Evolutionary conservation across 2,329 filamentous ascomycete species (phyloP).

Genomic region (Stachybotrys echinatus): DNA sequence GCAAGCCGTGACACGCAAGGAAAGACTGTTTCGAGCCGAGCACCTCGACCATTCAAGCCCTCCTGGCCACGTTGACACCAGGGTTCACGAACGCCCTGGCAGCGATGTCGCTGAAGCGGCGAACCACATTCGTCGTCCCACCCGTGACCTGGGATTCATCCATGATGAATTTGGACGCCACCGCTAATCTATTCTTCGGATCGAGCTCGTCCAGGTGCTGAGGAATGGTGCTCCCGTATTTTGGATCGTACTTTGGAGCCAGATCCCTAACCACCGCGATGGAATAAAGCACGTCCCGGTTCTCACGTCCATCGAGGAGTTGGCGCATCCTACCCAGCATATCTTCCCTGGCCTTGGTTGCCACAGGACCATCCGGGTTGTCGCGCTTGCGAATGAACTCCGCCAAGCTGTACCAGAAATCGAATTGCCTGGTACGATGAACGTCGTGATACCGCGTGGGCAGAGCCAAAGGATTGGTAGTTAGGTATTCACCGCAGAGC

Average conservation of each 20-base stretch:
- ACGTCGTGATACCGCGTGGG: conserved; percentile 46
- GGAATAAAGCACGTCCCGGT: conserved; percentile 85
- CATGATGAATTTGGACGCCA: conserved; percentile 65
- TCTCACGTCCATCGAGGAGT: conserved; percentile 75
- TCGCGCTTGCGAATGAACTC: conserved; percentile 58
- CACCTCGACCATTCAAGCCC: conserved; percentile 6
- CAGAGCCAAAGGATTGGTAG: conserved; percentile 48
- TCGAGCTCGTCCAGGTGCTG: conserved; percentile 62
- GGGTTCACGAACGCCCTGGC: conserved; percentile 53
- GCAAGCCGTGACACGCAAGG: too few relatives aligned
- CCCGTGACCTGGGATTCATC: conserved; percentile 57
- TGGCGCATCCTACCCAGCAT: conserved; percentile 61
- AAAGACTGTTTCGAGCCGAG: too few relatives aligned
- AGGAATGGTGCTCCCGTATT: conserved; percentile 50
- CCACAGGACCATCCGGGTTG: conserved; percentile 38
- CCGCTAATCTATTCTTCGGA: conserved; percentile 59
- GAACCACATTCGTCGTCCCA: conserved; percentile 70
- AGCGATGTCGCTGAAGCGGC: conserved; percentile 64
- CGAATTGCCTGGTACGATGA: conserved; percentile 56
- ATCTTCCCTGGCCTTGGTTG: conserved; percentile 55
- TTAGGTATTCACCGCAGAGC: conserved; percentile 64
- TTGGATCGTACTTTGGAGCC: conserved; percentile 58
- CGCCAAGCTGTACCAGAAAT: conserved; percentile 79
- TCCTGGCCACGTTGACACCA: conserved; percentile 39
- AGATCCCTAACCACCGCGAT: conserved; percentile 76